Conservation (phyloP, 768 basidiomycete species). For the Leccinellum luteum region DNA sequence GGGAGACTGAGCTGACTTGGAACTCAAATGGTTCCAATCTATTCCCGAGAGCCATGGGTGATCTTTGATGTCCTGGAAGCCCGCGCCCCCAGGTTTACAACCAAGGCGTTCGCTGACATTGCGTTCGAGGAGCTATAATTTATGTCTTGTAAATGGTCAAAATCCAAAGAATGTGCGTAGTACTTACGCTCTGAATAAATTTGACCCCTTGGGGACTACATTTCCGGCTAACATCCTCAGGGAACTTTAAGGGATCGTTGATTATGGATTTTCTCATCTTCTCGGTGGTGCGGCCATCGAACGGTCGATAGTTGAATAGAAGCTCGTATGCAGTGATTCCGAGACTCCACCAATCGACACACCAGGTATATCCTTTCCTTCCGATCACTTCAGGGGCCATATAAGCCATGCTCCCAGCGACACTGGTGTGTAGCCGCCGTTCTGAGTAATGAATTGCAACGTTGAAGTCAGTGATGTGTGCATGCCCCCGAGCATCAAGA, state of each 20-base stretch:
- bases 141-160: constrained; percentile 10
- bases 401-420: constrained; percentile 98
- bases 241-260: constrained; percentile 75
- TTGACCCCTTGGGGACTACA: constrained; percentile 66
- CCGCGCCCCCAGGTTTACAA: constrained; percentile 66
- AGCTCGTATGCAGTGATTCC: constrained; percentile 90
- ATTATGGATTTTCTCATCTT: constrained; percentile 86
- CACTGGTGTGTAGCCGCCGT: constrained; percentile 81
- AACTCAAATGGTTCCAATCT: constrained; percentile 77
- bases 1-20: constrained; percentile 70
- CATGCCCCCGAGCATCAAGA: constrained; percentile 90
- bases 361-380: constrained; percentile 90
- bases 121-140: constrained; percentile 74
- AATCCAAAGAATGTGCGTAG: background rate
- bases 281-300: constrained; percentile 86
- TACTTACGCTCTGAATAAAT: constrained; percentile 64
- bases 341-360: constrained; percentile 95
- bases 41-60: constrained; percentile 85
- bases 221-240: constrained; percentile 58
- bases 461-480: constrained; percentile 98
- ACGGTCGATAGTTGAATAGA: constrained; percentile 79
- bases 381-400: constrained; percentile 98
- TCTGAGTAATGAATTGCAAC: constrained; percentile 98
- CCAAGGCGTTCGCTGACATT: constrained; percentile 78
- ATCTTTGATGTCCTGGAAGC: constrained; percentile 71